A percentile compares a stretch with the other conserved stretches of the same genome.
phyloP scores from a whole-genome alignment of 2,329 filamentous ascomycete genomes.

The Claviceps humidiphila region DNA sequence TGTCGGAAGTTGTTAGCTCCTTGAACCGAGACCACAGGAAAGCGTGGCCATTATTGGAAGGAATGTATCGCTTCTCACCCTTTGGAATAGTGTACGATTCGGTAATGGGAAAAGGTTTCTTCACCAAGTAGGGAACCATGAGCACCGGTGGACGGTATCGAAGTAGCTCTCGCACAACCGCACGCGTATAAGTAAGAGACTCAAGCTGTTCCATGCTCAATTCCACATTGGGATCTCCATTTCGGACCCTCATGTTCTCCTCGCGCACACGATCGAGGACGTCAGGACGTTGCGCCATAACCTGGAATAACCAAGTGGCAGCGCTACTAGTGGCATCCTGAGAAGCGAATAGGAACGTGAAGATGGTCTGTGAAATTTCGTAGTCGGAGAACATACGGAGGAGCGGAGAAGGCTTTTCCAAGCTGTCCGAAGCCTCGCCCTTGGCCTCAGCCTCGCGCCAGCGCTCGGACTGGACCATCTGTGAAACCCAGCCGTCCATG shows the following conservation, averaged over 20 bases:
- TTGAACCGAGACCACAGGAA: neutral
- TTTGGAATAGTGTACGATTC: constrained; percentile 85
- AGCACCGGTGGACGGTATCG: constrained; percentile 92
- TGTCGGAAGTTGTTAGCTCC: constrained; percentile 11
- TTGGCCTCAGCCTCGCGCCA: constrained; percentile 69
- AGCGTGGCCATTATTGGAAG: neutral
- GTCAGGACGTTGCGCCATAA: constrained; percentile 87
- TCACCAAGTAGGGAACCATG: constrained; percentile 90
- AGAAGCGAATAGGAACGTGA: constrained; percentile 93
- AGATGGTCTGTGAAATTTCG: constrained; percentile 85
- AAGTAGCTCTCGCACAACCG: constrained; percentile 79
- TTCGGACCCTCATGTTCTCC: constrained; percentile 69
- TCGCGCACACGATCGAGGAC: constrained; percentile 79
- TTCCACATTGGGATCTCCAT: constrained; percentile 56
- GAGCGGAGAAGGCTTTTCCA: constrained; percentile 70
- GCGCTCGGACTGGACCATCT: constrained; percentile 71
- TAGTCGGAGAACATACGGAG: constrained; percentile 80
- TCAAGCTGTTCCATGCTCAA: constrained; percentile 80
- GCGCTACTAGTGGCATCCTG: constrained; percentile 95
- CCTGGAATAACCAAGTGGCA: constrained; percentile 89
- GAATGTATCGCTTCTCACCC: constrained; percentile 31
- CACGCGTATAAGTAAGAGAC: constrained; percentile 77
- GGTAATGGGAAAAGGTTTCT: constrained; percentile 90
- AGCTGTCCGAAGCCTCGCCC: constrained; percentile 51
- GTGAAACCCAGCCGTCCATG: constrained; percentile 86